Evolutionary conservation across 345 rosid species (phyloP).

Genomic region (Hevea brasiliensis): DNA sequence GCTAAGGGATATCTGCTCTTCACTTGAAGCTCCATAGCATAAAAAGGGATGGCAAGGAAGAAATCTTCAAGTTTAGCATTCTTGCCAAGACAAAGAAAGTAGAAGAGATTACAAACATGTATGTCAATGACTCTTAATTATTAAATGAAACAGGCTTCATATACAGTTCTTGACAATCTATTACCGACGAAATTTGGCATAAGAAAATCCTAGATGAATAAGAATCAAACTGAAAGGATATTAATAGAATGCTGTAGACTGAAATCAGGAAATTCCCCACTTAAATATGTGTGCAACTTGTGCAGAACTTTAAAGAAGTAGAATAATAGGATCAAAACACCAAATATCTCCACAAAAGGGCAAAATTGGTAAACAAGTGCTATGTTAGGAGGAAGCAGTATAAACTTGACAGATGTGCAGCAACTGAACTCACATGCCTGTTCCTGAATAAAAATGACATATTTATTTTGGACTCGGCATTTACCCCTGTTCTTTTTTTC

Average conservation of each 20-base stretch:
- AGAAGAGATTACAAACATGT: neutral
- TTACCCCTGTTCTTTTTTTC: neutral
- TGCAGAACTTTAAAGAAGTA: neutral
- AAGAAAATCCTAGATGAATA: neutral
- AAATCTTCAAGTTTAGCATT: neutral
- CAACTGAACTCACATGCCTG: neutral
- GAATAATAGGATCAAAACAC: neutral
- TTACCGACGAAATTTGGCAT: neutral
- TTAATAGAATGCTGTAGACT: neutral
- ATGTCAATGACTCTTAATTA: neutral
- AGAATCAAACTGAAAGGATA: neutral
- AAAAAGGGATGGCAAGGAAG: neutral
- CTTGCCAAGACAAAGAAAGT: neutral
- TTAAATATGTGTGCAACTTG: neutral
- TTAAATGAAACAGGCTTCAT: neutral
- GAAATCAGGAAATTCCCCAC: neutral
- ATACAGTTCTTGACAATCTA: neutral
- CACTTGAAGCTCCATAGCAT: conserved; percentile 57
- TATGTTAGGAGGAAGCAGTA: neutral
- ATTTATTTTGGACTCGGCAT: neutral
- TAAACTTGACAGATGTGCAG: neutral
- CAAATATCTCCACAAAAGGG: neutral
- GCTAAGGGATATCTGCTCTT: conserved; percentile 50
- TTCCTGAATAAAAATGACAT: neutral
- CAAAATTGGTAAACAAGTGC: neutral